Percentiles rank a stretch among this genome's conserved stretches.
Evolutionary conservation across 257 asterid genomes (phyloP).

Genomic region (Solanum phureja): DNA sequence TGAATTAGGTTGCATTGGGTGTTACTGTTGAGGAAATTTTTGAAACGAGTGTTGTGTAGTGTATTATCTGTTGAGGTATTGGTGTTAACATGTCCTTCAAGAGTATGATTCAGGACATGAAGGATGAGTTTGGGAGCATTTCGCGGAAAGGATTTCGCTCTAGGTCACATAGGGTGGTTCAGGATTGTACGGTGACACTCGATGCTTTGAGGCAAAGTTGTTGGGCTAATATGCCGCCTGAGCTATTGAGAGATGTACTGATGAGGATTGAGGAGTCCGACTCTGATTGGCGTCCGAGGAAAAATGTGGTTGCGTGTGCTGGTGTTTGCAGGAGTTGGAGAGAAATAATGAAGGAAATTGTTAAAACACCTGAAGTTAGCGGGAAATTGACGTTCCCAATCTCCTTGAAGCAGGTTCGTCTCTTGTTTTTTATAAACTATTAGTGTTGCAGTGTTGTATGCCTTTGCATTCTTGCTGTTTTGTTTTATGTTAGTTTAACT

Average conservation of each 20-base stretch:
- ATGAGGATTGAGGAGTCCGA: slow-evolving; percentile 76
- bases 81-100: slow-evolving; percentile 18
- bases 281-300: slow-evolving; percentile 58
- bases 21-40: neutral
- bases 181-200: slow-evolving; percentile 31
- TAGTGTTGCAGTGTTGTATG: neutral
- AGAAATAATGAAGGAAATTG: slow-evolving; percentile 72
- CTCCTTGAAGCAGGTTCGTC: slow-evolving; percentile 81
- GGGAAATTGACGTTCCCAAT: slow-evolving; percentile 76
- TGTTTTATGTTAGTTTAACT: neutral
- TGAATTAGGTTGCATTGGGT: neutral
- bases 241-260: slow-evolving; percentile 85
- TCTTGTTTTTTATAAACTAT: neutral
- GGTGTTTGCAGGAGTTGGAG: slow-evolving; percentile 99
- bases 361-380: slow-evolving; percentile 49
- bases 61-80: neutral
- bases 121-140: slow-evolving; percentile 33
- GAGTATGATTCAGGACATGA: slow-evolving; percentile 34
- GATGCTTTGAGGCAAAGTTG: slow-evolving; percentile 90
- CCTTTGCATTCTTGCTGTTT: neutral
- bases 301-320: slow-evolving; percentile 83
- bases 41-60: neutral
- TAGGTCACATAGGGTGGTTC: slow-evolving; percentile 32
- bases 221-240: slow-evolving; percentile 92
- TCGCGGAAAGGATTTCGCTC: slow-evolving; percentile 37